Percentiles rank a stretch among this genome's conserved stretches.
Evolutionary conservation across 2,329 filamentous ascomycete species (phyloP).

Genomic region (Diaporthe australafricana): DNA sequence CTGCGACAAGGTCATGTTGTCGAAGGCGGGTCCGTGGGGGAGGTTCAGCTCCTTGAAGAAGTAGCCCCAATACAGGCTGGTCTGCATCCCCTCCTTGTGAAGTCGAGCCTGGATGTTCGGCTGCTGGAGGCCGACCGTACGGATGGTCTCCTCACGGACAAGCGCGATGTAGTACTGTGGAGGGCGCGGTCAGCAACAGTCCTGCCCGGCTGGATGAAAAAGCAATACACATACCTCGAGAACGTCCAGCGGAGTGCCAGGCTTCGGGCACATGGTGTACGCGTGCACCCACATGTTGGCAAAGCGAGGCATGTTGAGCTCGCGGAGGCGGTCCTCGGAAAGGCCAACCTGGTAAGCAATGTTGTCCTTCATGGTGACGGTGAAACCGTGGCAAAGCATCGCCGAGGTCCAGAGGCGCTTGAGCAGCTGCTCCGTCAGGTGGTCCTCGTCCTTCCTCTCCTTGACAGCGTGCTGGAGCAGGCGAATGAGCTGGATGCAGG

Average conservation of each 20-base stretch:
- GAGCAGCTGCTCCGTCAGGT: slow-evolving; percentile 64
- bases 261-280: slow-evolving; percentile 63
- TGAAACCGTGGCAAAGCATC: slow-evolving; percentile 71
- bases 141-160: slow-evolving; percentile 64
- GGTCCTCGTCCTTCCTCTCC: slow-evolving; percentile 51
- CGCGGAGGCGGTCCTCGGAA: slow-evolving; percentile 47
- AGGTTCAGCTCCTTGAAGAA: slow-evolving; percentile 62
- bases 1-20: slow-evolving; percentile 60
- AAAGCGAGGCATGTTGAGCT: slow-evolving; percentile 60
- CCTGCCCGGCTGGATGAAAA: not conserved
- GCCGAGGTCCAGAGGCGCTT: slow-evolving; percentile 63
- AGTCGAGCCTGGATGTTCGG: slow-evolving; percentile 56
- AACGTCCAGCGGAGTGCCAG: slow-evolving; percentile 61
- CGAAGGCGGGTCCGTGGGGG: slow-evolving; percentile 54
- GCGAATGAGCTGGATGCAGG: slow-evolving; percentile 61
- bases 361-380: slow-evolving; percentile 70
- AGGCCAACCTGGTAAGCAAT: slow-evolving; percentile 59
- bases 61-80: slow-evolving; percentile 63
- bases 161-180: slow-evolving; percentile 67
- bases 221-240: slow-evolving; percentile 58
- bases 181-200: not conserved
- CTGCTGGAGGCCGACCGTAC: slow-evolving; percentile 52
- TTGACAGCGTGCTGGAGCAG: slow-evolving; percentile 58
- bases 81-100: slow-evolving; percentile 46
- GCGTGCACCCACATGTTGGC: slow-evolving; percentile 63